phyloP scores from a whole-genome alignment of 164 flowering plant genomes.

The Magnolia sinica region DNA sequence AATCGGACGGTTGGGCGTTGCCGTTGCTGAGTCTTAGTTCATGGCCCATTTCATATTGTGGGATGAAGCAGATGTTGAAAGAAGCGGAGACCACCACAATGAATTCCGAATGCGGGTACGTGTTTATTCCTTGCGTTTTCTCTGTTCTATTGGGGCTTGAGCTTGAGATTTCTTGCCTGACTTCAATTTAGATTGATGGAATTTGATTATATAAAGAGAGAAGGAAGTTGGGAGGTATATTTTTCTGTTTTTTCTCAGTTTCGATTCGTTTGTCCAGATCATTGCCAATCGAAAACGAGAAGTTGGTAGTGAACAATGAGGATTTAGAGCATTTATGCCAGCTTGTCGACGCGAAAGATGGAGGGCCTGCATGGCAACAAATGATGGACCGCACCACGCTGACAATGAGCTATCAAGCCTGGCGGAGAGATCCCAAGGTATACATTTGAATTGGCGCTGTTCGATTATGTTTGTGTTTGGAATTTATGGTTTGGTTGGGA shows the following conservation, averaged over 20 bases:
- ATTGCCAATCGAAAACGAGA: slow-evolving; percentile 25
- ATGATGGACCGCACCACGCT: slow-evolving; percentile 76
- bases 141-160: slow-evolving; percentile 13
- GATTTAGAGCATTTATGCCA: slow-evolving; percentile 52
- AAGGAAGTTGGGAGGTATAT: slow-evolving; percentile 19
- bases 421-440: slow-evolving; percentile 78
- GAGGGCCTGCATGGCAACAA: slow-evolving; percentile 75
- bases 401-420: slow-evolving; percentile 75
- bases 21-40: slow-evolving; percentile 19
- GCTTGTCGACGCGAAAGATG: slow-evolving; percentile 71
- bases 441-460: neutral
- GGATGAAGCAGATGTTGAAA: too few relatives aligned
- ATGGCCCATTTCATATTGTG: slow-evolving; percentile 24
- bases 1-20: slow-evolving; percentile 25
- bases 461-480: neutral
- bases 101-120: slow-evolving; percentile 19
- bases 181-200: neutral
- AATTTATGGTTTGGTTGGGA: neutral
- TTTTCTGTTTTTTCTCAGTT: neutral
- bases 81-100: slow-evolving; percentile 27
- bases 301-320: slow-evolving; percentile 33
- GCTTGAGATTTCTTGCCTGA: neutral
- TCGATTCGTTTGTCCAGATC: slow-evolving; percentile 30
- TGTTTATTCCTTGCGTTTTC: neutral
- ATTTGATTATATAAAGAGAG: neutral